Evolutionary conservation across 148 eudicot genomes (phyloP).

Genomic region (Cornus florida): DNA sequence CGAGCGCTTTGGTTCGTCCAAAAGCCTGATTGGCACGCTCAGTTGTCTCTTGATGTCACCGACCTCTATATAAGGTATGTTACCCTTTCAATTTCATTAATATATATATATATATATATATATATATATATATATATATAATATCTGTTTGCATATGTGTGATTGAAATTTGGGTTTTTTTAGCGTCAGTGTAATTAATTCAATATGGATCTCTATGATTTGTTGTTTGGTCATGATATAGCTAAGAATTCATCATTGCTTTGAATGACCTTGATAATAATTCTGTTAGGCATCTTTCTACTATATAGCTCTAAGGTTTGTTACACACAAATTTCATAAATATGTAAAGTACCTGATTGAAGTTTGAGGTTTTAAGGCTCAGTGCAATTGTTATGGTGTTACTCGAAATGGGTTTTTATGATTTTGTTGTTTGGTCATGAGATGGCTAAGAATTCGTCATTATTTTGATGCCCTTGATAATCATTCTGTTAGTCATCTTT

Average conservation of each 20-base stretch:
- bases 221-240: neutral
- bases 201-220: neutral
- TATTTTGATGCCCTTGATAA: no score
- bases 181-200: neutral
- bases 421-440: neutral
- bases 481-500: no score
- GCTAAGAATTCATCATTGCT: neutral
- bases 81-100: neutral
- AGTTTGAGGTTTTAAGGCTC: no score
- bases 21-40: conserved; percentile 75
- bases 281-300: neutral
- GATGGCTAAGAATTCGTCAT: no score
- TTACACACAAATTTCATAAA: no score
- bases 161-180: no score
- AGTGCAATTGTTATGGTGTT: no score
- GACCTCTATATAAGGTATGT: conserved; percentile 67
- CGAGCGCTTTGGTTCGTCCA: conserved; percentile 78
- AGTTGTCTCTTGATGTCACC: conserved; percentile 75
- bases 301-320: no score
- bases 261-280: neutral
- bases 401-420: no score
- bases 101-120: neutral
- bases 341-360: no score
- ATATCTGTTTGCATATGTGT: neutral
- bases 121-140: no score